Base-by-base conservation (phyloP, 2,329 filamentous ascomycete genomes). In the Arachnopeziza araneosa region DNA sequence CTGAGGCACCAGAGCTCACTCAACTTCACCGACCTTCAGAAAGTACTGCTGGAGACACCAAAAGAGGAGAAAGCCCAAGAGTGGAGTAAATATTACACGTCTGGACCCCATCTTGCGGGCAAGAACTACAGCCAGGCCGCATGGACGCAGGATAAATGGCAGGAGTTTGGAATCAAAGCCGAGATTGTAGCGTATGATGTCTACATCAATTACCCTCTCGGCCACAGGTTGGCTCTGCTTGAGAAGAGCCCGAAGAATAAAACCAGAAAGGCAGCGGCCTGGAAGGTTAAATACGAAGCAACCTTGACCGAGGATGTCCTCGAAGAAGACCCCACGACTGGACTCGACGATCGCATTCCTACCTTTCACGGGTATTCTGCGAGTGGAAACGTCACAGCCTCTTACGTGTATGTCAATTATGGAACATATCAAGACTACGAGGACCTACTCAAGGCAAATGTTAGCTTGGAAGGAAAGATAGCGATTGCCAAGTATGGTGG, bases 291-390 rank as follows among this genome's bases (percentile, higher is more conserved):
- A n/a, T 96, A 88, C 69, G 86, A 92, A 71, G 93, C 93, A 0
- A 87, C 84, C 1, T 76, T 98, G 50, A 85, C 90, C 67, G 95
- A 99, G 74, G 91, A 96, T 70, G 81, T 93, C 1, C 77, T 98
- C 5, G 81, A 91, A 0, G 87, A 96, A 56, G 95, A 99, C 72
- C 83, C 86, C 2, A 96, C 92, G 0, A 91, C 86, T 21, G 82
- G 85, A 23, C 78, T 91, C 52, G 75, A 82, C 10, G 83, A 92
- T 68, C 81, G 91, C 30, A 82, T 98, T 24, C 92, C 93, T 1
- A 93, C 89, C 0, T 98, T 98, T 77, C 93, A 98, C 71, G 95
- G 93, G 57, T 98, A 97, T 74, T 96, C 91, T 3, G 92, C 92
- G 4, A 93, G 81, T 62, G 93, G 93, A 26, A 96, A 98, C 73